Base-by-base conservation (phyloP, 2,329 filamentous ascomycete genomes). In the Aspergillus japonicus region DNA sequence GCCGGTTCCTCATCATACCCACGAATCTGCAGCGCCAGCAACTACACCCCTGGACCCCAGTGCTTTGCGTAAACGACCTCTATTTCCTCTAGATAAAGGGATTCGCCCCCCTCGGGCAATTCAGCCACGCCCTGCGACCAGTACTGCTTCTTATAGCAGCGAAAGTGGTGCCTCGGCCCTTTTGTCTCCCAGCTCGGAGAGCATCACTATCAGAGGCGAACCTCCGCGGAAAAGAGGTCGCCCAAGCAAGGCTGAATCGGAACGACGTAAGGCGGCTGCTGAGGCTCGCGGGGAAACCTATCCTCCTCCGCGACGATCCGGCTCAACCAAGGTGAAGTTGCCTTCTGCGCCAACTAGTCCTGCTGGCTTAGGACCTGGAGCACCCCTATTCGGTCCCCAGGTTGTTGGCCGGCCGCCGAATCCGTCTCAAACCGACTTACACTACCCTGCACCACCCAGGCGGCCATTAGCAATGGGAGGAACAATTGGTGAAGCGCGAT, bases 211-310 rank as follows among this genome's bases (percentile, higher is more conserved):
- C 23, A 64, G 65, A 60, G 68, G 69, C 42, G 74, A 77, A 53
- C 74, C 72, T 35, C 75, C 71, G 56, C 70, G 74, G 49, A 78
- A 78, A 73, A 70, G 77, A 57, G 77, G 77, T n/a, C 73, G 77
- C 16, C 77, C 77, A 59, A 79, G 70, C 62, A 79, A 79, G 67
- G 69, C 68, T 35, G 77, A 79, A 60, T 69, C 72, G 3, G 75
- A 77, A 61, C 71, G 75, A 51, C 75, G 76, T 35, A 75, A 69
- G 60, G 68, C 70, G 24, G 69, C 68, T 49, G 75, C 76, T 44
- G 73, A 77, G 63, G 72, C 74, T 39, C 73, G 71, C 33, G 75
- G 76, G 16, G 75, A 77, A 62, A 66, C 66, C 16, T 78, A 77
- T 60, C 75, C 75, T n/a, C 69, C 73, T 14, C 67, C 73, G 10